Evolutionary conservation across 805 yeast species (phyloP), one percentile per base, ranked within the genome.

Genomic region (Blastobotrys peoriensis): DNA sequence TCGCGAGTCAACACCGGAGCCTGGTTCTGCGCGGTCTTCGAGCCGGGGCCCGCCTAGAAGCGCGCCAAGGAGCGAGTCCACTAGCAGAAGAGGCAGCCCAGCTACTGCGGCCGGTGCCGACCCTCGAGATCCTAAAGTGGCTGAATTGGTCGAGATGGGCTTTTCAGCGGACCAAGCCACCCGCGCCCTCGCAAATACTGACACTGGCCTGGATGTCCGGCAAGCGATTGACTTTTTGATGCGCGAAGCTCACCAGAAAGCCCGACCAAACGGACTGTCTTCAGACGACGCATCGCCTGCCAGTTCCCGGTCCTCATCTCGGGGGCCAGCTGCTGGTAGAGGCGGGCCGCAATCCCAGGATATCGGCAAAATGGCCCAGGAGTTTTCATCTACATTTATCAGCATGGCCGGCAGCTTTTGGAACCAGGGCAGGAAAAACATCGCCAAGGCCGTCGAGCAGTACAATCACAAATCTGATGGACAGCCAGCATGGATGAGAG

Each of bases 131-230:
- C 48, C 46, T 22, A 69, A 78, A 1, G 58, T 85, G 15, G 91
- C 91, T 0, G 84, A 79, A 52, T 67, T 86, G 36, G 63, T 84
- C 2, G 93, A 86, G 47, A 86, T 86, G 78, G 95, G 95, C 2
- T 86, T 86, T 55, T 62, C 81, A 1, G 65, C 74, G 1, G 79
- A 76, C 1, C 75, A 70, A 42, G 79, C 93, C 3, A 72, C 69
- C 20, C 63, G 65, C 2, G 94, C 94, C 0, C 67, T 86, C 30
- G 70, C 63, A 5, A 63, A 68, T 38, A 76, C 81, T 0, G 60
- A 57, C 1, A 56, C 65, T 27, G 86, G 88, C 0, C 58, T 71
- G 4, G 76, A 83, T 52, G 67, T 85, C 5, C 76, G 81, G 46
- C 71, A 67, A 19, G 88, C 94, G 23, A 82, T 85, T 17, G 76